Evolutionary conservation across 495 filamentous ascomycete species (phyloP).

Genomic region (Daldinia grandis): DNA sequence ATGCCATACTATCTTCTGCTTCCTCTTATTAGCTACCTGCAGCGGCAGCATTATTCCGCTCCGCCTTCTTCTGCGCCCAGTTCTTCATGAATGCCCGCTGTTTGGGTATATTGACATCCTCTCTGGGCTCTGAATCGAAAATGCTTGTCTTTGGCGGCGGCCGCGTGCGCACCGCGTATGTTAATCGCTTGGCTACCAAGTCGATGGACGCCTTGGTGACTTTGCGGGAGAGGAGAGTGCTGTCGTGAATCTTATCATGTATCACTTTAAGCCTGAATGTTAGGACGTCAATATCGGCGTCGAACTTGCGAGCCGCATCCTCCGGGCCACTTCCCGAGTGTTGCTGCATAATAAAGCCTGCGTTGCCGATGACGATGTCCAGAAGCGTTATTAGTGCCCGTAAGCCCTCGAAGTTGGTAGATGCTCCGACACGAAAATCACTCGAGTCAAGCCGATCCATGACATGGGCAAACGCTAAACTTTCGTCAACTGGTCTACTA

Average conservation of each 20-base stretch:
- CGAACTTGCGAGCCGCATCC: conserved; percentile 63
- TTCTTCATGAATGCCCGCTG: conserved; percentile 56
- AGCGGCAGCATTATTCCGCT: conserved; percentile 5
- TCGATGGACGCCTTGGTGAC: conserved; percentile 78
- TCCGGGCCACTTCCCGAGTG: conserved; percentile 35
- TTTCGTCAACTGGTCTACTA: conserved; percentile 51
- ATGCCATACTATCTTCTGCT: neutral
- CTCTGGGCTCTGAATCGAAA: conserved; percentile 53
- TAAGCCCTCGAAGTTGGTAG: conserved; percentile 74
- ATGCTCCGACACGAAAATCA: conserved; percentile 45
- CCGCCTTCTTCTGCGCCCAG: conserved; percentile 53
- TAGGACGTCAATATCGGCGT: conserved; percentile 73
- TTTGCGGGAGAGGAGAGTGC: conserved; percentile 73
- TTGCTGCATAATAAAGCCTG: conserved; percentile 43
- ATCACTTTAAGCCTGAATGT: conserved; percentile 69
- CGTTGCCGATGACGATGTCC: conserved; percentile 76
- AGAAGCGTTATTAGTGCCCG: conserved; percentile 70
- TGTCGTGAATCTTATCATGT: conserved; percentile 76
- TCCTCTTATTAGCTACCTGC: neutral
- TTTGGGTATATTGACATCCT: conserved; percentile 44
- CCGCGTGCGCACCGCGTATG: conserved; percentile 73
- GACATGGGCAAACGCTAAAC: conserved; percentile 62
- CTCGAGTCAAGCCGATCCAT: conserved; percentile 60
- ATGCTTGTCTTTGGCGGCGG: conserved; percentile 64
- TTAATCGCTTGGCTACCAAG: conserved; percentile 72